phyloP scores from a whole-genome alignment of 306 rosid species.

The Dalbergia oliveri region DNA sequence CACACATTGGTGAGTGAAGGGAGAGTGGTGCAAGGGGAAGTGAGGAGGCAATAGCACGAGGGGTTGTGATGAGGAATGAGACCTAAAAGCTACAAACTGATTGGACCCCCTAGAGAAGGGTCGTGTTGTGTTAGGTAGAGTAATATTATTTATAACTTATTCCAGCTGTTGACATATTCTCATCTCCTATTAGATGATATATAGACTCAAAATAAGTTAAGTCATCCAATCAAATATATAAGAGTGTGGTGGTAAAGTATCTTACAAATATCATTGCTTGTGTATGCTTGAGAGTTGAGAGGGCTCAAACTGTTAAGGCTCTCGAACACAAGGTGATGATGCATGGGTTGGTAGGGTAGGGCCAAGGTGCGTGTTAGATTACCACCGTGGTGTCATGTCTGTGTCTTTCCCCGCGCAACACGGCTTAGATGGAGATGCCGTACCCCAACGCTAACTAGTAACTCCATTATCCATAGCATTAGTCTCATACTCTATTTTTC shows the following conservation, averaged over 20 bases:
- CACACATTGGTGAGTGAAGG: neutral
- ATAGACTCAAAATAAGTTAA: too few relatives aligned
- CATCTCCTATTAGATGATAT: too few relatives aligned
- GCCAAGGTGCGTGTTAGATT: slow-evolving; percentile 6
- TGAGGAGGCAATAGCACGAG: slow-evolving; percentile 20
- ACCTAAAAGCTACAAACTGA: neutral
- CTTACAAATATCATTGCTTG: too few relatives aligned
- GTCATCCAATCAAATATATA: too few relatives aligned
- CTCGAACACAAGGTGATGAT: neutral
- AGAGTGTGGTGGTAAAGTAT: too few relatives aligned
- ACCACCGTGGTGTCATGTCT: slow-evolving; percentile 18
- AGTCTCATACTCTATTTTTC: too few relatives aligned
- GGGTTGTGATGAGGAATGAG: slow-evolving; percentile 40
- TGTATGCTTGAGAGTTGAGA: too few relatives aligned
- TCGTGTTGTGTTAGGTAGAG: too few relatives aligned
- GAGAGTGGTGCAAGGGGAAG: neutral
- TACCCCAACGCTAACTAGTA: neutral
- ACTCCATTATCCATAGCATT: neutral
- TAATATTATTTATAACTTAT: too few relatives aligned
- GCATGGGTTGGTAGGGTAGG: neutral
- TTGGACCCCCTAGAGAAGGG: too few relatives aligned
- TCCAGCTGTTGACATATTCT: too few relatives aligned
- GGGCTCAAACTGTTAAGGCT: neutral
- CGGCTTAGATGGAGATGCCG: neutral
- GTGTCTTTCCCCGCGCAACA: slow-evolving; percentile 29